Evolutionary conservation across 2,329 filamentous ascomycete genomes (phyloP).

Genomic region (Ceratocystis huliohia): DNA sequence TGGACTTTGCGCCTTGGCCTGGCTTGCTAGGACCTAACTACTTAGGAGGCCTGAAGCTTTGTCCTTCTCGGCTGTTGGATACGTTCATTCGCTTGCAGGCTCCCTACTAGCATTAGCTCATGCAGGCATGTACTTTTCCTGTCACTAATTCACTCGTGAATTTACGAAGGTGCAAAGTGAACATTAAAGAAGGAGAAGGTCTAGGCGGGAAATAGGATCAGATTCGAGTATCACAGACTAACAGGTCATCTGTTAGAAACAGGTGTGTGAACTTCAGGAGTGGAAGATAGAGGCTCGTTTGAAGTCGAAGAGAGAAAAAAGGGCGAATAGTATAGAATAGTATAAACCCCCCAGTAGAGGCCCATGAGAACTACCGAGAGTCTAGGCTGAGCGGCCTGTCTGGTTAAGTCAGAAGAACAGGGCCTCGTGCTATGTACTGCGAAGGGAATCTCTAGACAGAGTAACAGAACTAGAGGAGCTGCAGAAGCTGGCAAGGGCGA

Average conservation of each 20-base stretch:
- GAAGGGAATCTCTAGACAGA: not conserved
- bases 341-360: not conserved
- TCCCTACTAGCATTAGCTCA: too few relatives aligned
- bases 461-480: not conserved
- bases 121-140: not conserved
- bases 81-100: too few relatives aligned
- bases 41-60: too few relatives aligned
- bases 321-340: not conserved
- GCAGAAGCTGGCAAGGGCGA: not conserved
- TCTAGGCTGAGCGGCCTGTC: too few relatives aligned
- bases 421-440: not conserved
- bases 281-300: not conserved
- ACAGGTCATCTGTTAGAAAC: not conserved
- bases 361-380: too few relatives aligned
- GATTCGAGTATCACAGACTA: not conserved
- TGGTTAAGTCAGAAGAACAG: too few relatives aligned
- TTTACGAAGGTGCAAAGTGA: not conserved
- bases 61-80: too few relatives aligned
- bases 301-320: not conserved
- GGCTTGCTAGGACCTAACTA: too few relatives aligned
- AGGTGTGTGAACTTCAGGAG: not conserved
- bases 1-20: too few relatives aligned
- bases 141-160: not conserved
- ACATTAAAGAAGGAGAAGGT: not conserved
- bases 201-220: not conserved